Evolutionary conservation across 2,329 filamentous ascomycete species (phyloP).

Genomic region (Ophiostoma piceae): DNA sequence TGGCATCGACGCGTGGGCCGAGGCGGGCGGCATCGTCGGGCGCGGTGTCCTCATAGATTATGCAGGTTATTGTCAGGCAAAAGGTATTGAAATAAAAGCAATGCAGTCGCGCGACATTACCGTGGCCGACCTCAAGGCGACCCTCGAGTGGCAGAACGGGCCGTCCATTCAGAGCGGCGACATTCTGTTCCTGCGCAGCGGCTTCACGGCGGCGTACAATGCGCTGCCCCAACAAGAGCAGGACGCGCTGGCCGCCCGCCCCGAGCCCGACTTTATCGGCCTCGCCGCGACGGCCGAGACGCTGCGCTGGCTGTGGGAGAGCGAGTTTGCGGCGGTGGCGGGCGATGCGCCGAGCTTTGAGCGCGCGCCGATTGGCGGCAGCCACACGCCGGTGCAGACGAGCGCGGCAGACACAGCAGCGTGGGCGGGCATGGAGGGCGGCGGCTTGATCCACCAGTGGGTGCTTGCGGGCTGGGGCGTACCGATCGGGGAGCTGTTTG

Average conservation of each 20-base stretch:
- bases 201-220: conserved; percentile 35
- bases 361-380: conserved; percentile 34
- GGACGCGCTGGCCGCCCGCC: conserved; percentile 33
- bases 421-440: conserved; percentile 29
- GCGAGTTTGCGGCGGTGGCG: conserved; percentile 42
- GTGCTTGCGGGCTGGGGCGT: conserved; percentile 47
- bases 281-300: conserved; percentile 36
- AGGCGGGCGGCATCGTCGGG: not conserved
- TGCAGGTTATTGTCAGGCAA: not conserved
- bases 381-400: conserved; percentile 17
- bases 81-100: not conserved
- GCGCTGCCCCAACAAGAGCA: conserved; percentile 28
- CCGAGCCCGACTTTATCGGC: conserved; percentile 34
- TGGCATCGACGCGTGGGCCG: not conserved
- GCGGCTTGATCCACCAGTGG: conserved; percentile 36
- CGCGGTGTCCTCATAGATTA: conserved; percentile 5
- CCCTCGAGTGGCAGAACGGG: conserved; percentile 33
- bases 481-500: conserved; percentile 47
- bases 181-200: conserved; percentile 39
- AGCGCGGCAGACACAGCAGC: not conserved
- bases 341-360: conserved; percentile 43
- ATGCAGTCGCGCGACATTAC: not conserved
- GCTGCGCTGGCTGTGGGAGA: conserved; percentile 44
- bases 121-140: conserved; percentile 31
- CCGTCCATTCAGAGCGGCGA: conserved; percentile 36